Conservation (phyloP, 306 rosid genomes). For the Glycine soja region DNA sequence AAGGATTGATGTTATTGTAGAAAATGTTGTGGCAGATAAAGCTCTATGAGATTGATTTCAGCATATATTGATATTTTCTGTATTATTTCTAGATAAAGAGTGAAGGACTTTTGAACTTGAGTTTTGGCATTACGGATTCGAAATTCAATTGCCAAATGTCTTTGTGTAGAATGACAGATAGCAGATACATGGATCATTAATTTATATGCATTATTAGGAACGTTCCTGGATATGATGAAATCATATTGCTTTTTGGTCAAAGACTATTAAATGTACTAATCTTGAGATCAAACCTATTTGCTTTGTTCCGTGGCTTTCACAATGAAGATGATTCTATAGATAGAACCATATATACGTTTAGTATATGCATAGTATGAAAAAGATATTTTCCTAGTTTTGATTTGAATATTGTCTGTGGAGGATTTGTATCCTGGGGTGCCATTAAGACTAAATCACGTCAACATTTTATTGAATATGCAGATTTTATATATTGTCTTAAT, state of each 20-base stretch:
- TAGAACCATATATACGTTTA: conserved; percentile 1
- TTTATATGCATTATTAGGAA: not conserved
- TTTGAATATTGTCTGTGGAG: conserved; percentile 22
- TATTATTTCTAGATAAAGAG: not conserved
- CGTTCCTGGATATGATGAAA: not conserved
- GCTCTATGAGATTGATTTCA: conserved; percentile 3
- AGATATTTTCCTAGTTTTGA: conserved; percentile 20
- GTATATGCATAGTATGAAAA: not conserved
- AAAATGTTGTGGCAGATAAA: not conserved
- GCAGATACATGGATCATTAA: conserved; percentile 7
- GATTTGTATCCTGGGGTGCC: conserved; percentile 27
- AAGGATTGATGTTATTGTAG: not conserved
- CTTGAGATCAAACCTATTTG: not conserved
- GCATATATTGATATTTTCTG: not conserved
- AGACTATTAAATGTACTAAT: not conserved
- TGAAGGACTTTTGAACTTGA: conserved; percentile 28
- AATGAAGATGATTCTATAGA: not conserved
- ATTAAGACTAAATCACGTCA: conserved; percentile 21
- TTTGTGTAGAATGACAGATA: conserved; percentile 1
- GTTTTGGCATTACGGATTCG: not conserved
- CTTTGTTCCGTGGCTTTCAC: conserved; percentile 41
- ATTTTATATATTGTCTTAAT: not conserved
- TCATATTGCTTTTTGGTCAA: conserved; percentile 10
- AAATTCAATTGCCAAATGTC: conserved; percentile 6
- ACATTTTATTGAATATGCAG: conserved; percentile 2